Conservation (phyloP, 108 stramenopile species). For the Cyclotella atomus region DNA sequence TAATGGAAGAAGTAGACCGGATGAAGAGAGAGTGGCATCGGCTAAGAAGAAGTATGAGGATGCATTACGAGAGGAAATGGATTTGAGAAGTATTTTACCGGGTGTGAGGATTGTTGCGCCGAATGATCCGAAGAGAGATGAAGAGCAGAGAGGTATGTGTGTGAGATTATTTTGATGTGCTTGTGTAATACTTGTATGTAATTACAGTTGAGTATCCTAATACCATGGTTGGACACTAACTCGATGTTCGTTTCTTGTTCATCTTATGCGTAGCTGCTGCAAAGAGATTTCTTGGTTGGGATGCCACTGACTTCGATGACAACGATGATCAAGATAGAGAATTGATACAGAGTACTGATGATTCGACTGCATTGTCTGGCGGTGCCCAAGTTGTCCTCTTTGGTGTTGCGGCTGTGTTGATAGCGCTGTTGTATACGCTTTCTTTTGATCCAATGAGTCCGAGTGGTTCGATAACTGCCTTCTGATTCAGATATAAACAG, state of each 20-base stretch:
- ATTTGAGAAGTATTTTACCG: constrained; percentile 65
- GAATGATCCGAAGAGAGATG: constrained; percentile 51
- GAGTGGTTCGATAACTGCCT: background rate
- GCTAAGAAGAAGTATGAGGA: constrained; percentile 55
- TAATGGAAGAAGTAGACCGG: constrained; percentile 20
- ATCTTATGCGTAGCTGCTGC: too few relatives aligned
- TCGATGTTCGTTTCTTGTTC: too few relatives aligned
- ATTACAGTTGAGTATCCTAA: too few relatives aligned
- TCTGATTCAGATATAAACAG: too few relatives aligned
- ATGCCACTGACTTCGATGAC: constrained; percentile 26
- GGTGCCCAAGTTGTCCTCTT: constrained; percentile 25
- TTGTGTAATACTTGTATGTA: too few relatives aligned
- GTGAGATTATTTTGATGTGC: too few relatives aligned
- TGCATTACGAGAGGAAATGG: constrained; percentile 58
- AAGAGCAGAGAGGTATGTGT: constrained; percentile 46
- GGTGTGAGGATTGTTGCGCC: constrained; percentile 75
- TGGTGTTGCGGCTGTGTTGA: constrained; percentile 32
- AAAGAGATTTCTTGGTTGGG: constrained; percentile 49
- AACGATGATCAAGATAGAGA: constrained; percentile 7
- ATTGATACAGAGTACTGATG: background rate
- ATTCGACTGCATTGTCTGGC: constrained; percentile 6
- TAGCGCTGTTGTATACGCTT: constrained; percentile 34
- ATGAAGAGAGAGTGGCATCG: constrained; percentile 14
- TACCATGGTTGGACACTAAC: too few relatives aligned
- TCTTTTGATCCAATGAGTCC: constrained; percentile 42